These are phyloP conservation scores for Botrytis pseudocinerea DNA, from an alignment of 2,329 filamentous ascomycete species.

Conservation along the genomic window DNA sequence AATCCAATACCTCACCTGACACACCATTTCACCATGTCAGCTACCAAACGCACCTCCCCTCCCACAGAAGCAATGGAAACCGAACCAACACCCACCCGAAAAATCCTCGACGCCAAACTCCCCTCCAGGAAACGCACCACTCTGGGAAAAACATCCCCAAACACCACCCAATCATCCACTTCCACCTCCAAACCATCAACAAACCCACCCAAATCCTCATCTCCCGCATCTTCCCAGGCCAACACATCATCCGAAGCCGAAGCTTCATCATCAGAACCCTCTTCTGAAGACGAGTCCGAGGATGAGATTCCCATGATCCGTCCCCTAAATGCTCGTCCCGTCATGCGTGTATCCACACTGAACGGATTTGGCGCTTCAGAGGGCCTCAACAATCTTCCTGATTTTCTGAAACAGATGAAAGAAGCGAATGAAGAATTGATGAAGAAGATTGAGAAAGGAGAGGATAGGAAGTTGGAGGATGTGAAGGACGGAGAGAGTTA, in stretches of 20 bases:
- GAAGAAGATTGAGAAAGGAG: slow-evolving; percentile 26
- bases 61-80: slow-evolving; percentile 10
- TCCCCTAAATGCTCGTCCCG: slow-evolving; percentile 28
- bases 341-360: slow-evolving; percentile 28
- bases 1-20: background rate
- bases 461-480: slow-evolving; percentile 17
- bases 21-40: slow-evolving; percentile 13
- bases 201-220: background rate
- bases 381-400: slow-evolving; percentile 21
- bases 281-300: slow-evolving; percentile 7
- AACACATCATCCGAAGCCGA: slow-evolving; percentile 11
- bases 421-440: slow-evolving; percentile 31
- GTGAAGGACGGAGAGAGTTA: slow-evolving; percentile 27
- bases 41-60: slow-evolving; percentile 3
- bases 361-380: slow-evolving; percentile 15
- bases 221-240: background rate
- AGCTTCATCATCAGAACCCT: background rate
- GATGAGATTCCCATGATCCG: slow-evolving; percentile 25
- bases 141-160: slow-evolving; percentile 4
- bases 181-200: background rate
- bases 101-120: slow-evolving; percentile 10
- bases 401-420: slow-evolving; percentile 31
- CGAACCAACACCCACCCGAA: background rate
- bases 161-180: background rate
- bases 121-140: slow-evolving; percentile 7